Evolutionary conservation across 1,139 yeast genomes (phyloP).

Genomic region (Pichia sp.): DNA sequence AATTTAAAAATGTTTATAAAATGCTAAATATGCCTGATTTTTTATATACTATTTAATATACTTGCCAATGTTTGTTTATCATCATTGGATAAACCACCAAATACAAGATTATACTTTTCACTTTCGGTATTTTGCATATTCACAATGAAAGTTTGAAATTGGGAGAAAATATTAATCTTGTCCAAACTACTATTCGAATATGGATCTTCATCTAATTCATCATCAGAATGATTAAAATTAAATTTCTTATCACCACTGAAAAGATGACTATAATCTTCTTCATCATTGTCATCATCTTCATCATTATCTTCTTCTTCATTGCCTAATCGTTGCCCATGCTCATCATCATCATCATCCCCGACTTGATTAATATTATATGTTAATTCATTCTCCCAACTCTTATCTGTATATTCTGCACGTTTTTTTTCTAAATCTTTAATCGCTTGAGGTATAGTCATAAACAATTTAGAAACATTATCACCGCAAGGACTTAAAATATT

Average conservation of each 20-base stretch:
- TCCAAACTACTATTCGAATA: slow-evolving; percentile 75
- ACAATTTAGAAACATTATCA: slow-evolving; percentile 40
- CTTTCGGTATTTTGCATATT: slow-evolving; percentile 32
- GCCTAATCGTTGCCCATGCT: slow-evolving; percentile 22
- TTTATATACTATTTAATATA: slow-evolving; percentile 9
- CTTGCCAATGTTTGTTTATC: slow-evolving; percentile 7
- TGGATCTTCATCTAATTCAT: slow-evolving; percentile 67
- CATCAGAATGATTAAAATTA: slow-evolving; percentile 23
- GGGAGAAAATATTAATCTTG: slow-evolving; percentile 53
- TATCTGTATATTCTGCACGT: slow-evolving; percentile 47
- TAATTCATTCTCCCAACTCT: slow-evolving; percentile 22
- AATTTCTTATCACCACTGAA: slow-evolving; percentile 11
- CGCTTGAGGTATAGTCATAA: slow-evolving; percentile 66
- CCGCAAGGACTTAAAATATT: slow-evolving; percentile 38
- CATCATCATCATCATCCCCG: slow-evolving; percentile 37
- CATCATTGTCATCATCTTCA: slow-evolving; percentile 33
- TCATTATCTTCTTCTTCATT: slow-evolving; percentile 38
- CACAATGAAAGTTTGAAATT: slow-evolving; percentile 41
- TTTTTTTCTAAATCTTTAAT: slow-evolving; percentile 57
- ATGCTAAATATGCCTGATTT: background rate
- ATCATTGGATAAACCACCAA: slow-evolving; percentile 6
- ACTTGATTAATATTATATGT: slow-evolving; percentile 26
- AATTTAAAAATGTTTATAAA: background rate
- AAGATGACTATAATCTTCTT: slow-evolving; percentile 20
- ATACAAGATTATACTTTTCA: slow-evolving; percentile 28